Base-by-base conservation (phyloP, 108 stramenopile genomes). In the Skeletonema menzelii region DNA sequence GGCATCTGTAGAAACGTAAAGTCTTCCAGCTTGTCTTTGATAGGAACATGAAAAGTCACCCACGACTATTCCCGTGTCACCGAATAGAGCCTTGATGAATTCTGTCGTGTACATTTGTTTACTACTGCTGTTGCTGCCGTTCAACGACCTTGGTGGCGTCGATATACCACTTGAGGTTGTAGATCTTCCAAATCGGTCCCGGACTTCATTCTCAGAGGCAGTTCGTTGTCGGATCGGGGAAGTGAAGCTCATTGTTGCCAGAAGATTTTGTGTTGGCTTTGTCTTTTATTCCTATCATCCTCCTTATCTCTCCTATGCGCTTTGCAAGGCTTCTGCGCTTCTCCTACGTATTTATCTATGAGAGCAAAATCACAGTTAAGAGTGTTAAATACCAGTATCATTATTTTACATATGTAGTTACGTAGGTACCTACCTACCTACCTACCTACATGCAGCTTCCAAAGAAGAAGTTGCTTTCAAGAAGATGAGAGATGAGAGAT, bases 41-140 rank as follows among this genome's bases (percentile, higher is more conserved):
- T 86, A 86, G 10, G 85, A 83, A 61, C 86, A 85, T 14, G 82
- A 75, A 66, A 84, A 87, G 42, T 84, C 84, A 14, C 79, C 84
- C 27, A 73, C 67, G 11, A 85, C 85, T 60, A 73, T 32, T 4
- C 85, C 88, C 11, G 80, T 75, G n/a, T 70, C 56, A 3, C 65
- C 74, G 67, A 87, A 87, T 2, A 86, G 44, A 12, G 85, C 79
- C 8, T 82, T 74, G 46, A 86, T 80, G 27, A 84, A 69, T 66
- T 81, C 80, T 13, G 80, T 82, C 6, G 70, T 71, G 19, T 77
- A 70, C 30, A 55, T 63, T 59, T 65, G 77, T 59, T 63, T 72
- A 27, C 62, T 72, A 32, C 59, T 60, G 31, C 3, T 32, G 59
- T 27, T 59, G 15, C 32, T 35, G 19, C 15, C 13, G 0, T n/a